Evolutionary conservation across 208 protist genomes (phyloP), one percentile per base, ranked within the genome.

Genomic region (Herpetomonas tarakana): DNA sequence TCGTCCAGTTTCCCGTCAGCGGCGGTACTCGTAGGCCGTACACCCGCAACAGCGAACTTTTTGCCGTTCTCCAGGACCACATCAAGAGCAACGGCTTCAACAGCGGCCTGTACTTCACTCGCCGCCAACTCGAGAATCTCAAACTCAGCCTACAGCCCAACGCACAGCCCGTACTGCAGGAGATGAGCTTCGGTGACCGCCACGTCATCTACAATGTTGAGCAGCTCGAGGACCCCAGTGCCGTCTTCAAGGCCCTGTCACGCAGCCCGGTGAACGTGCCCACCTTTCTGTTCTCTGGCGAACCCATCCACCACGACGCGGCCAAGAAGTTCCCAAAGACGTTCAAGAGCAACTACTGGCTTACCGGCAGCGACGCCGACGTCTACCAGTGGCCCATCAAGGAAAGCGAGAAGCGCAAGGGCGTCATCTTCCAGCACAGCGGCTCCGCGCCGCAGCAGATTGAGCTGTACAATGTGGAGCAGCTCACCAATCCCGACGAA

Each of bases 381-480:
- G 62, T 94, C 11, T 94, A 94, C 68, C 88, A 94, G 70, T 94
- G 83, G 83, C 71, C 76, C 38, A 88, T 92, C 73, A 92, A 88
- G 62, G 83, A 90, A 29, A 63, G 55, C 6, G 84, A 94, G 75
- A 86, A 83, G 61, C 77, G 80, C 55, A 87, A 88, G 67, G 88
- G 84, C 41, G 76, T 92, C 18, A 49, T 76, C 2, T 82, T 92
- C 58, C 69, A 68, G 65, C 72, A 63, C 28, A 72, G 80, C 52
- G 67, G 65, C 27, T 68, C 70, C 49, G 46, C 70, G n/a, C 58
- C 83, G 9, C 47, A 88, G 24, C 83, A 91, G 70, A 75, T 92
- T 31, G 84, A 94, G 68, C 56, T 91, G 22, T 94, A 79, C 73
- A 94, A 94, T 60, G 88, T 92, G 58, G 88, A 94, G 75, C 88